These are phyloP conservation scores for Gossypium longicalyx DNA, from an alignment of 345 rosid species.

Conservation along the genomic window DNA sequence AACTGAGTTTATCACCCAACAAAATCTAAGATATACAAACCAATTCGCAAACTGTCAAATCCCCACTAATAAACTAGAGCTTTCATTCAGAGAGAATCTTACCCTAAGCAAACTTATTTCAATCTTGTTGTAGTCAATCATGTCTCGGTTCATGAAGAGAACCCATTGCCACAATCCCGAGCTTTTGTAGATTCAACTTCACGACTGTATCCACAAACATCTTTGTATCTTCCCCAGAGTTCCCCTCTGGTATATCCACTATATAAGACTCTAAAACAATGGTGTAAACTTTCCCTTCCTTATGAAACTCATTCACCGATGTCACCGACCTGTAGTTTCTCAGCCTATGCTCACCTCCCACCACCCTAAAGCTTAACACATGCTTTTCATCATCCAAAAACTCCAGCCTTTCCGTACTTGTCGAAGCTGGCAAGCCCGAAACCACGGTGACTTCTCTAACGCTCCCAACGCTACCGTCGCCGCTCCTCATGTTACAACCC, in stretches of 20 bases:
- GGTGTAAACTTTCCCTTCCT: conserved; percentile 44
- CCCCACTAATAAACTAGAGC: not conserved
- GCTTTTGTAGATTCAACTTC: conserved; percentile 88
- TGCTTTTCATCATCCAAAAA: conserved; percentile 63
- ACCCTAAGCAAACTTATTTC: not conserved
- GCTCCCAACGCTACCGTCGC: conserved; percentile 62
- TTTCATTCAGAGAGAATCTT: not conserved
- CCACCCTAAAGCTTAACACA: conserved; percentile 66
- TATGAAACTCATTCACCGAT: conserved; percentile 60
- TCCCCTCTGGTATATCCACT: conserved; percentile 83
- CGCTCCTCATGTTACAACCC: conserved; percentile 44
- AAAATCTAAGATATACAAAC: not conserved
- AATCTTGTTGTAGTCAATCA: conserved; percentile 9
- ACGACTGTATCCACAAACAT: conserved; percentile 90
- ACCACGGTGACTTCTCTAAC: conserved; percentile 68
- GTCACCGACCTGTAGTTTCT: conserved; percentile 71
- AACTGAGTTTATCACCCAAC: not conserved
- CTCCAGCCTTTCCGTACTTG: conserved; percentile 85
- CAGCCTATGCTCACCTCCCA: conserved; percentile 83
- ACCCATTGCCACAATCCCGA: conserved; percentile 51
- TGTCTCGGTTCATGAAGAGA: conserved; percentile 35
- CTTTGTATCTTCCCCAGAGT: conserved; percentile 68
- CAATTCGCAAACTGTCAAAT: not conserved
- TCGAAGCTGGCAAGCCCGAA: conserved; percentile 84
- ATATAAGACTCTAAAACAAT: conserved; percentile 70